Evolutionary conservation across 352 stramenopile genomes (phyloP), one percentile per base, ranked within the genome.

Genomic region (Phytopythium boreale): DNA sequence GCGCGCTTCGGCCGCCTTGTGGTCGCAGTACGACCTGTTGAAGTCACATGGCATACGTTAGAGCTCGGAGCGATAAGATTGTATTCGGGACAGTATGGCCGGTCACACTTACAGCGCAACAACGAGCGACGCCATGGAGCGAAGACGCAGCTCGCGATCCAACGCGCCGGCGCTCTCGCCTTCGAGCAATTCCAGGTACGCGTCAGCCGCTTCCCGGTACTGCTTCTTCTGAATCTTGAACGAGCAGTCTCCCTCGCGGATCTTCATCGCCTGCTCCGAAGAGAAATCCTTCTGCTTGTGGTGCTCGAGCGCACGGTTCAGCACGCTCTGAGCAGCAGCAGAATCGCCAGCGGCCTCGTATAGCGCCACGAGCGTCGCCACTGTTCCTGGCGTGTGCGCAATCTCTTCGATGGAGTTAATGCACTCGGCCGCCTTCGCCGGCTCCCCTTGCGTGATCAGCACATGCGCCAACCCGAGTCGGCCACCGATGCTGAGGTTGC

Each of bases 181-280:
- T 66, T 93, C 84, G 12, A 95, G 68, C 37, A 95, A 65, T 49
- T 87, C 76, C 63, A 86, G 39, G 61, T 91, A 95, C 41, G 81
- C 81, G 27, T 77, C 61, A 12, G 86, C 79, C 41, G 86, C 86
- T 3, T 77, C 74, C 24, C 79, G 66, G 63, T 90, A 93, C 57
- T 93, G 75, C 55, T 90, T 88, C 70, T 89, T 85, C 59, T 89
- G 72, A 57, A 95, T 80, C 70, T 93, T 90, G 74, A 85, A 84
- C 67, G 78, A 77, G 71, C 84, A 92, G 60, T 91, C 81, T 50
- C 84, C 86, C 62, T 95, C 86, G 50, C 83, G 82, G 64, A 94
- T 79, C 70, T 88, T 84, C 72, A 90, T 82, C 37, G 79, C 80
- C 31, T 75, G 62, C 26, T 79, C 67, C 17, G 82, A 91, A 31